Conservation (phyloP, 208 protist genomes). For the Trypanosoma boissoni region DNA sequence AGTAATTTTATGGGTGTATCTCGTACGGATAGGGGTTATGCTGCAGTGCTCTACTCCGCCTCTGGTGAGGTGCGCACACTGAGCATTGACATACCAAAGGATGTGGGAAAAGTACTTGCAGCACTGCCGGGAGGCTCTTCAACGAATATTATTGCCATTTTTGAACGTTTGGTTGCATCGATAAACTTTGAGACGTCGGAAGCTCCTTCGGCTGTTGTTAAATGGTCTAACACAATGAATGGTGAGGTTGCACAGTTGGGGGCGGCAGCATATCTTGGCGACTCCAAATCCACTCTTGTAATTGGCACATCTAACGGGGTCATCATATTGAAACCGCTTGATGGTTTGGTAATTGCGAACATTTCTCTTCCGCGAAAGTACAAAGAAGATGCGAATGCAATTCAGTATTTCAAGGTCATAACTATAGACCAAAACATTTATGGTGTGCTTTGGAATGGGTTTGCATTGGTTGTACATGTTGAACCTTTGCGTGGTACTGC, state of each 20-base stretch:
- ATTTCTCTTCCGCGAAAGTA: slow-evolving; percentile 12
- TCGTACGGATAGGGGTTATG: not conserved
- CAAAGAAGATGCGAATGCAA: not conserved
- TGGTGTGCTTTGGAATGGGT: slow-evolving; percentile 21
- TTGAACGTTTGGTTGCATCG: slow-evolving; percentile 7
- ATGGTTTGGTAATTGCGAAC: slow-evolving; percentile 10
- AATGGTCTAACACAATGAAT: slow-evolving; percentile 16
- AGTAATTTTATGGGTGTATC: slow-evolving; percentile 15
- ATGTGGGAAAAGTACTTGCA: not conserved
- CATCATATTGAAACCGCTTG: slow-evolving; percentile 3
- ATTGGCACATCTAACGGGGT: slow-evolving; percentile 20
- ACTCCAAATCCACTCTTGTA: slow-evolving; percentile 6
- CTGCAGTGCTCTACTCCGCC: slow-evolving; percentile 5
- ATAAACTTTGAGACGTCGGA: slow-evolving; percentile 5
- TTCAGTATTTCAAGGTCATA: slow-evolving; percentile 10
- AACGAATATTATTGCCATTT: slow-evolving; percentile 16
- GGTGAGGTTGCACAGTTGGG: slow-evolving; percentile 4
- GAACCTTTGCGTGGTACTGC: not conserved
- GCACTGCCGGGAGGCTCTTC: slow-evolving; percentile 9
- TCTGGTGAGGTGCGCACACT: slow-evolving; percentile 3
- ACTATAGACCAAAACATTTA: slow-evolving; percentile 5
- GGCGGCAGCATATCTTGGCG: slow-evolving; percentile 7
- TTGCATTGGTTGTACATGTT: slow-evolving; percentile 9
- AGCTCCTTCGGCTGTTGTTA: not conserved
- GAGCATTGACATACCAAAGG: not conserved